phyloP scores from a whole-genome alignment of 345 rosid genomes.

The Eucalyptus curtisii region DNA sequence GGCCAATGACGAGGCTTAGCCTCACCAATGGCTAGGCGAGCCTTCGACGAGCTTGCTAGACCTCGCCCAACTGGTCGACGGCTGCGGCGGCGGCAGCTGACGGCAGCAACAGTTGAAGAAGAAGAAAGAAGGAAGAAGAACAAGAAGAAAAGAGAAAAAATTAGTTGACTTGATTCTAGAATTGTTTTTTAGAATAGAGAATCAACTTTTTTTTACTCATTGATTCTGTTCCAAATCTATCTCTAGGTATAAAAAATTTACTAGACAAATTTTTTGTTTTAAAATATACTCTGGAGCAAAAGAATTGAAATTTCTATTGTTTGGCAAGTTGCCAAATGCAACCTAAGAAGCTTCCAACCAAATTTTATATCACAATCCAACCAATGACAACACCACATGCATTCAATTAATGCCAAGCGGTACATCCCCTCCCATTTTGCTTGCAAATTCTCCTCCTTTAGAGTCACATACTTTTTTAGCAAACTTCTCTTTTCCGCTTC shows the following conservation, averaged over 20 bases:
- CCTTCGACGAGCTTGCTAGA: rapidly evolving
- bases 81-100: rapidly evolving
- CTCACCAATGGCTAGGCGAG: no score
- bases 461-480: background rate
- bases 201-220: no score
- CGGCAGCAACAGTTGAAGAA: rapidly evolving
- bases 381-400: background rate
- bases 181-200: no score
- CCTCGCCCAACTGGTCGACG: rapidly evolving
- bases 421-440: background rate
- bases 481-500: background rate
- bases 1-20: rapidly evolving
- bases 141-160: no score
- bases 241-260: rapidly evolving
- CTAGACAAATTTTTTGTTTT: rapidly evolving
- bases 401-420: background rate
- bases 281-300: no score
- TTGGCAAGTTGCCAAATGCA: no score
- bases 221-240: rapidly evolving
- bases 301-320: rapidly evolving
- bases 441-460: background rate
- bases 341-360: background rate
- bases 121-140: no score
- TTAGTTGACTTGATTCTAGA: rapidly evolving
- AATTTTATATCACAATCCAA: background rate